Conservation (phyloP, 2,329 filamentous ascomycete genomes). For the Diaporthe humulicola region DNA sequence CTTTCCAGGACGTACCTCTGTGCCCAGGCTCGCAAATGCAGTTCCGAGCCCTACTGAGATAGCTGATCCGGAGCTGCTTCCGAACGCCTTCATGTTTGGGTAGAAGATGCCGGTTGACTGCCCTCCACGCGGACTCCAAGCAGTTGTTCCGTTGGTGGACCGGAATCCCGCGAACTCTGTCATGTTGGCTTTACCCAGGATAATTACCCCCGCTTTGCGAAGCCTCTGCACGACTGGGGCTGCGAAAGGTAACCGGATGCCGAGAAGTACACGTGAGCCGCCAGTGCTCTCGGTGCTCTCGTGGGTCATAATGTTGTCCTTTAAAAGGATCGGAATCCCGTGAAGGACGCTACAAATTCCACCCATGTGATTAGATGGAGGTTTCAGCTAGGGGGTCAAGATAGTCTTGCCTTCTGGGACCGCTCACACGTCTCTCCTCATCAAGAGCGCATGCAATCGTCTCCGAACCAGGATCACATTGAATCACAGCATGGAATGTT, state of each 20-base stretch:
- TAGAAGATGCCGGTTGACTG: slow-evolving; percentile 73
- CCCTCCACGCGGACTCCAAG: slow-evolving; percentile 74
- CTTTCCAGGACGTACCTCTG: slow-evolving; percentile 54
- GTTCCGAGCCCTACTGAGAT: slow-evolving; percentile 72
- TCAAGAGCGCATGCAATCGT: slow-evolving; percentile 54
- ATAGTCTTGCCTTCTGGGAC: slow-evolving; percentile 48
- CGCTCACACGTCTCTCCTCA: slow-evolving; percentile 42
- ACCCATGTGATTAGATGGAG: background rate
- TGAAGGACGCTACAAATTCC: slow-evolving; percentile 58
- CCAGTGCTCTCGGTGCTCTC: slow-evolving; percentile 74
- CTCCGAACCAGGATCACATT: slow-evolving; percentile 56
- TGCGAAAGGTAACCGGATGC: slow-evolving; percentile 69
- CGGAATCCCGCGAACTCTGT: slow-evolving; percentile 76
- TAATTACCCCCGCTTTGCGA: background rate
- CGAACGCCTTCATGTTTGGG: slow-evolving; percentile 70
- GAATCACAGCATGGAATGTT: slow-evolving; percentile 49
- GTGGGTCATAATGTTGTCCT: slow-evolving; percentile 75
- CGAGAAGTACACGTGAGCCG: slow-evolving; percentile 73
- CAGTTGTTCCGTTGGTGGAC: slow-evolving; percentile 68
- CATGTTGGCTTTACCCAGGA: slow-evolving; percentile 74
- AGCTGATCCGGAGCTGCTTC: slow-evolving; percentile 72
- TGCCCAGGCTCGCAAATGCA: slow-evolving; percentile 69
- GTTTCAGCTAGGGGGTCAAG: accelerated
- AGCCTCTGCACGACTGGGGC: slow-evolving; percentile 71
- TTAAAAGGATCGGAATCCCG: slow-evolving; percentile 75